A percentile compares a stretch with the other conserved stretches of the same genome.
Evolutionary conservation across 176 grass and related monocot genomes (phyloP).

Genomic region (Triticum timopheevii): DNA sequence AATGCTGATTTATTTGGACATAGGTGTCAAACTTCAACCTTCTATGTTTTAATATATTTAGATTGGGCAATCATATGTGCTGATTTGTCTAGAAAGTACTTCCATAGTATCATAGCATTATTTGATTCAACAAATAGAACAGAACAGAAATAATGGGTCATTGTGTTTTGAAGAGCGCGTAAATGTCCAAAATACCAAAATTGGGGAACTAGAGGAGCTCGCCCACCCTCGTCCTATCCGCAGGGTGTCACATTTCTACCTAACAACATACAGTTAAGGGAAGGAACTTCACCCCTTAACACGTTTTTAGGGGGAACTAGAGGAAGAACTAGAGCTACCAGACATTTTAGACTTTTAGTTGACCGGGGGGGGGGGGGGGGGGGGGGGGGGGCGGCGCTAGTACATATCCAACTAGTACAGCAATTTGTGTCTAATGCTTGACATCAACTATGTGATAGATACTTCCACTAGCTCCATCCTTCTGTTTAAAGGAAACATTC

Average conservation of each 20-base stretch:
- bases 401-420: neutral
- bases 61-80: neutral
- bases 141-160: neutral
- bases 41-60: neutral
- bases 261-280: too few species aligned
- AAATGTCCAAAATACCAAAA: neutral
- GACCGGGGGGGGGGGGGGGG: too few species aligned
- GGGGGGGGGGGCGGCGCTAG: too few species aligned
- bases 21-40: neutral
- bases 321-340: neutral
- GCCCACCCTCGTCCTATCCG: too few species aligned
- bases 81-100: neutral
- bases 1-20: neutral
- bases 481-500: neutral
- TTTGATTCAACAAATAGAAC: neutral
- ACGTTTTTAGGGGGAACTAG: too few species aligned
- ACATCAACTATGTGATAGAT: constrained; percentile 1
- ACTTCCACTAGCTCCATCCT: neutral
- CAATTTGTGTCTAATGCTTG: neutral
- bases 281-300: too few species aligned
- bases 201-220: too few species aligned
- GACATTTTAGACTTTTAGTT: neutral
- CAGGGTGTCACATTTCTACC: too few species aligned
- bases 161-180: neutral
- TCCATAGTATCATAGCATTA: neutral